Evolutionary conservation across 169 alveolate species (phyloP), one percentile per base, ranked within the genome.

Genomic region (Babesia sp.): DNA sequence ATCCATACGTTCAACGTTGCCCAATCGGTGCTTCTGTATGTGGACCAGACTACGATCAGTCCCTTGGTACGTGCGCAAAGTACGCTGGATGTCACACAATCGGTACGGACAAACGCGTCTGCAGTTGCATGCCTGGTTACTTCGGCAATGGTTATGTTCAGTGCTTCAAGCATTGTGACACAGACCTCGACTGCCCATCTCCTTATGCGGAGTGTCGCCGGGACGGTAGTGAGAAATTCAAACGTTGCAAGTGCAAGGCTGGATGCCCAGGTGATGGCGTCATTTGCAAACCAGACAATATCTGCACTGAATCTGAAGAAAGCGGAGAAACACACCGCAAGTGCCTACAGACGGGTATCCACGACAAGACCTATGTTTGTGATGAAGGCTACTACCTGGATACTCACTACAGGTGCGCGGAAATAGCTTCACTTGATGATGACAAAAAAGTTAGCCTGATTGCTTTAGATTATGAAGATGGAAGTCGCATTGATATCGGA

Each of bases 221-320:
- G 55, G 46, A 54, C 20, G 8, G 58, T 18, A 53, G 60, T 2
- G 74, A 78, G 26, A 9, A 22, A 8, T 0, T 78, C 12, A 67
- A 67, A 45, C 71, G 86, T 20, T 78, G 86, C 72, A 57, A 54
- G 36, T 78, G 86, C 82, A 78, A 64, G 75, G 41, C 31, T 8
- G 80, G 80, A 1, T 78, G 73, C 64, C 67, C 68, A 1, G 86
- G 86, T 12, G 80, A 78, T 58, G 86, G 86, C 34, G 81, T 78
- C 3, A 53, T 78, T 22, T 78, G 86, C 67, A 44, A 67, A 24
- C 67, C 68, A 24, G 12, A 20, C 3, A 50, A 45, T 53, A 64
- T 48, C 20, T 64, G 74, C 51, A 50, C 41, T 28, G 74, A 50
- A 11, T 5, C 28, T 7, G 36, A 28, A 12, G 61, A 64, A 31